phyloP scores from a whole-genome alignment of 805 yeast species.

The Myxozyma udenii region DNA sequence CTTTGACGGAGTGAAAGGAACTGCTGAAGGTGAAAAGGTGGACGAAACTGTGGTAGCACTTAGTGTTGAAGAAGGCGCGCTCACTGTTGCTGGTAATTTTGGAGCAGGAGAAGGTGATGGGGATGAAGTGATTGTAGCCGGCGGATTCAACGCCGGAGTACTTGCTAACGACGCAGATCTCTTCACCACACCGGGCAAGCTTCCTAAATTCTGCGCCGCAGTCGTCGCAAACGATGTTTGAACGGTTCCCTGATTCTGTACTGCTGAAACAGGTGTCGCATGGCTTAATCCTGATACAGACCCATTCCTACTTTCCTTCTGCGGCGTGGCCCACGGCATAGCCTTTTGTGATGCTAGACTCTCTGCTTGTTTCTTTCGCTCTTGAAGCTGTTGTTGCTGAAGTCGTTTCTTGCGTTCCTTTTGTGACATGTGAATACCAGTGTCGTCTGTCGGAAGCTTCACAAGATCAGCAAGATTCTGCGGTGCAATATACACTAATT shows the following conservation, averaged over 20 bases:
- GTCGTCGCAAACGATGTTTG: slow-evolving; percentile 29
- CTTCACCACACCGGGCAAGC: not conserved
- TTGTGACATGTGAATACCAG: slow-evolving; percentile 57
- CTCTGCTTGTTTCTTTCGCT: slow-evolving; percentile 29
- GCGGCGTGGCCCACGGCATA: not conserved
- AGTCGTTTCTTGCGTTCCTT: slow-evolving; percentile 53
- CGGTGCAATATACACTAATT: not conserved
- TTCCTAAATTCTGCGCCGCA: slow-evolving; percentile 14
- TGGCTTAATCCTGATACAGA: no score
- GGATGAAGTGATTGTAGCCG: not conserved
- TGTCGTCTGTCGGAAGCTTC: slow-evolving; percentile 34
- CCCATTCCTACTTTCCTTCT: not conserved
- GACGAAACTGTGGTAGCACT: no score
- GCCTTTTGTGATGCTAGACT: slow-evolving; percentile 4
- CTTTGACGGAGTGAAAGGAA: no score
- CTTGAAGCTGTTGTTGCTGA: slow-evolving; percentile 6
- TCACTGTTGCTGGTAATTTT: no score
- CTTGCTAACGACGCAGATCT: not conserved
- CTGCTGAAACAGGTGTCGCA: not conserved
- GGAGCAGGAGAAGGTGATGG: no score
- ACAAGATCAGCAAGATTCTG: not conserved
- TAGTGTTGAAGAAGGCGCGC: no score
- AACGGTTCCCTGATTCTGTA: not conserved
- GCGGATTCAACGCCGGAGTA: not conserved
- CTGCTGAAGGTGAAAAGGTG: no score